Percentiles rank a stretch among this genome's conserved stretches.
Conservation (phyloP, 2,329 filamentous ascomycete species). For the Phyllosticta citriasiana region DNA sequence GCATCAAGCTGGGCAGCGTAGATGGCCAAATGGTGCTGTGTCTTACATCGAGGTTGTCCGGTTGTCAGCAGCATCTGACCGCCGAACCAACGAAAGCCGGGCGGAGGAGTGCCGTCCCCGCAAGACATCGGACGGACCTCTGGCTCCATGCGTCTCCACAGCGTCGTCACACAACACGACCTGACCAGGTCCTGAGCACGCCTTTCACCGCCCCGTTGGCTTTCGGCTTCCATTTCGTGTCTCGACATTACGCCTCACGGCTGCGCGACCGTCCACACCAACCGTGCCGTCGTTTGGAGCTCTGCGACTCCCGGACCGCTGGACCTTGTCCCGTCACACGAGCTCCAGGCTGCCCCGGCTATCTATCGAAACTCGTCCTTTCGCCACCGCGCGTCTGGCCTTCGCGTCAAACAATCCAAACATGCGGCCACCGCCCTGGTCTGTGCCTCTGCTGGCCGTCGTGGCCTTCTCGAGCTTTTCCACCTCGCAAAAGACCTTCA, state of each 20-base stretch:
- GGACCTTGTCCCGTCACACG: neutral
- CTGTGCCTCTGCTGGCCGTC: slow-evolving; percentile 21
- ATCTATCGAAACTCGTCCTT: neutral
- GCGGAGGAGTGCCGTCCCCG: neutral
- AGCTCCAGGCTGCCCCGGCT: neutral
- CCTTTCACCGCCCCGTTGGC: neutral
- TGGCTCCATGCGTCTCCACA: neutral
- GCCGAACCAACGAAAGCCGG: neutral
- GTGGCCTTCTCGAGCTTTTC: slow-evolving; percentile 15
- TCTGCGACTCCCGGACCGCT: neutral
- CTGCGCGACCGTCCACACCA: neutral
- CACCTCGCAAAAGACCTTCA: slow-evolving; percentile 22
- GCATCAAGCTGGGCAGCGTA: neutral
- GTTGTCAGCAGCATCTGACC: neutral
- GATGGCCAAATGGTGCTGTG: neutral
- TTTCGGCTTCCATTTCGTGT: neutral
- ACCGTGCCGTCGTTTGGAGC: neutral
- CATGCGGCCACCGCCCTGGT: slow-evolving; percentile 27
- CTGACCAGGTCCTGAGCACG: neutral
- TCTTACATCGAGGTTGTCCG: neutral
- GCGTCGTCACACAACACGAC: neutral
- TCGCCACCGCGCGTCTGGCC: neutral
- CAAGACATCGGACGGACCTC: neutral
- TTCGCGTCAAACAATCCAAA: slow-evolving; percentile 9
- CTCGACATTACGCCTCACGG: neutral